Base-by-base conservation (phyloP, 116 monocot species). In the Posidonia oceanica region DNA sequence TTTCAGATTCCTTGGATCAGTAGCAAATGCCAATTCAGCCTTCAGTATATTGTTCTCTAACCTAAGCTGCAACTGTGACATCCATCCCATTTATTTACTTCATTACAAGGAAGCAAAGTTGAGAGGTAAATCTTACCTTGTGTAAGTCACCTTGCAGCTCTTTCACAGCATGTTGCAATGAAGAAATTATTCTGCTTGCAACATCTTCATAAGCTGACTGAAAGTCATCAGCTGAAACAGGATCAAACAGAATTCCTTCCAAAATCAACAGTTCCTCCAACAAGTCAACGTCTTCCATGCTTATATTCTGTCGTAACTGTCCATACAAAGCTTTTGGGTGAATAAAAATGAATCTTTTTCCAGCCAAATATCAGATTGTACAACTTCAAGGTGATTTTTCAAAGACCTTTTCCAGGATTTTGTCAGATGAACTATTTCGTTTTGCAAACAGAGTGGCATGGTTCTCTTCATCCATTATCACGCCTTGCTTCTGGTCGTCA, bases 181-280 rank as follows among this genome's bases (percentile, higher is more conserved):
- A 56, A n/a, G 74, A 71, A 69, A 83, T 76, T 40, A 69, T 81
- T 66, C 54, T 44, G 38, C 57, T 70, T 37, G 67, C 64, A 15
- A 52, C 40, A 62, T 83, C 79, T 10, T 75, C 69, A 41, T 8
- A 69, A 42, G 76, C 76, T 44, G 72, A 64, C 64, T 77, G 74
- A 52, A 77, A 20, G 22, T 77, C 81, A 59, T 81, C 81, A 21
- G 37, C 36, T 4, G 81, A 76, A 4, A 68, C 5, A 36, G 85
- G 85, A 73, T 77, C 63, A 48, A 79, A 79, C 40, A 75, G 61
- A 59, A 89, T 67, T 10, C 86, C 86, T 75, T 89, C 83, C 70
- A 75, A 36, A 17, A 67, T 68, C 55, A 83, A 66, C 53, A 86
- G 52, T 54, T 89, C 79, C 65, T 86, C 83, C 56, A 83, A 61